phyloP scores from a whole-genome alignment of 2,329 filamentous ascomycete genomes.

The Sporothrix schenckii region DNA sequence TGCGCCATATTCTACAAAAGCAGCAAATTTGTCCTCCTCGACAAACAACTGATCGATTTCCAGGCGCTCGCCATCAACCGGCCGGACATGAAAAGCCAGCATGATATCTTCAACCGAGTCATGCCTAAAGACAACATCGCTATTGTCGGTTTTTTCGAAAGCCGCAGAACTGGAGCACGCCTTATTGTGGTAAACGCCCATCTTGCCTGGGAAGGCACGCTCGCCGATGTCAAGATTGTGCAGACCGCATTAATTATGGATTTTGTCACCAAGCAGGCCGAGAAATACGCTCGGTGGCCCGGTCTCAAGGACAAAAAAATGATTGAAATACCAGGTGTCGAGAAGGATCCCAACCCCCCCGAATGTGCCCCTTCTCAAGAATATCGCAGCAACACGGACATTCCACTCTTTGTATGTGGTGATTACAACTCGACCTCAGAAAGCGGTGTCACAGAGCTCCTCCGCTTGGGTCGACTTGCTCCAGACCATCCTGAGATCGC shows the following conservation, averaged over 20 bases:
- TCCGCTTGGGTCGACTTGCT: slow-evolving; percentile 76
- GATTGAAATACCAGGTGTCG: slow-evolving; percentile 48
- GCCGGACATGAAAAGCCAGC: slow-evolving; percentile 94
- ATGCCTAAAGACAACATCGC: slow-evolving; percentile 99
- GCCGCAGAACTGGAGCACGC: slow-evolving; percentile 83
- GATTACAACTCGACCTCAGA: slow-evolving; percentile 92
- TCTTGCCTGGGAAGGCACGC: slow-evolving; percentile 89
- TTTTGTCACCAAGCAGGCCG: slow-evolving; percentile 80
- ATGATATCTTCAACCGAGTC: slow-evolving; percentile 96
- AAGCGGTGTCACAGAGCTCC: slow-evolving; percentile 88
- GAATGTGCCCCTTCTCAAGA: slow-evolving; percentile 81
- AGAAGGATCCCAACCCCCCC: slow-evolving; percentile 54
- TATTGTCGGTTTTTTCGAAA: slow-evolving; percentile 89
- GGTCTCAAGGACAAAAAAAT: slow-evolving; percentile 79
- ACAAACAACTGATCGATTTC: slow-evolving; percentile 94
- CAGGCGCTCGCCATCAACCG: slow-evolving; percentile 89
- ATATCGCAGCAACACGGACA: slow-evolving; percentile 82
- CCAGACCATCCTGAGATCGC: slow-evolving; percentile 80
- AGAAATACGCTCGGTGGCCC: slow-evolving; percentile 79
- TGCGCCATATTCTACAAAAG: slow-evolving; percentile 89
- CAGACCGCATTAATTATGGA: slow-evolving; percentile 97
- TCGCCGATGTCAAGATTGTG: slow-evolving; percentile 93
- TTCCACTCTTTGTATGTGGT: slow-evolving; percentile 87
- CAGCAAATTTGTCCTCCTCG: slow-evolving; percentile 89
- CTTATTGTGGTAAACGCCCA: slow-evolving; percentile 93